Conservation (phyloP, 306 rosid genomes). For the Vicia villosa region DNA sequence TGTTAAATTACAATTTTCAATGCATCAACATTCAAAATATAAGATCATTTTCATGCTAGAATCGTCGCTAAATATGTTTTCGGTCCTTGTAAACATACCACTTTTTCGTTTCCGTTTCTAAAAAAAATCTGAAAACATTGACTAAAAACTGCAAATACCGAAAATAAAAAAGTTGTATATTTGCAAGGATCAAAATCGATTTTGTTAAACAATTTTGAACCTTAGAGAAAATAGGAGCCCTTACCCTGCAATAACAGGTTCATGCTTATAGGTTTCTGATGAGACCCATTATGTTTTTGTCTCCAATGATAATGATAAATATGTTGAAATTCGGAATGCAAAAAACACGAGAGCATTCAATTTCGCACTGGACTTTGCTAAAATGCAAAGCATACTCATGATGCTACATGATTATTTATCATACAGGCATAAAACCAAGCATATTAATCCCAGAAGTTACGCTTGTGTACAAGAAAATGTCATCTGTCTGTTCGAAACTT, state of each 20-base stretch:
- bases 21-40: constrained; percentile 23
- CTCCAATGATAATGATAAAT: constrained; percentile 36
- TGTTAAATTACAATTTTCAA: constrained; percentile 19
- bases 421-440: constrained; percentile 60
- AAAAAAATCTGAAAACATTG: background rate
- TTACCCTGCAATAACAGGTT: constrained; percentile 37
- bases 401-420: constrained; percentile 45
- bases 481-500: constrained; percentile 59
- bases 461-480: constrained; percentile 75
- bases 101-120: background rate
- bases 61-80: background rate
- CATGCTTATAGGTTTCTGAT: constrained; percentile 38
- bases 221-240: constrained; percentile 40
- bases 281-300: constrained; percentile 35
- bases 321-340: constrained; percentile 42
- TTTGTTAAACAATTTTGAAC: background rate
- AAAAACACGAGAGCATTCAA: constrained; percentile 56
- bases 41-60: constrained; percentile 11
- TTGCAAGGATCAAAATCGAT: background rate
- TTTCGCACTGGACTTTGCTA: constrained; percentile 46
- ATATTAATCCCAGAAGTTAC: constrained; percentile 71
- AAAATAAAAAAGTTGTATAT: background rate
- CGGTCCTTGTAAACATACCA: background rate
- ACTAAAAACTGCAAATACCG: background rate
- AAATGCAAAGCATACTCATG: constrained; percentile 41